Evolutionary conservation across 768 basidiomycete genomes (phyloP), one percentile per base, ranked within the genome.

Genomic region (Ephemerocybe angulata): DNA sequence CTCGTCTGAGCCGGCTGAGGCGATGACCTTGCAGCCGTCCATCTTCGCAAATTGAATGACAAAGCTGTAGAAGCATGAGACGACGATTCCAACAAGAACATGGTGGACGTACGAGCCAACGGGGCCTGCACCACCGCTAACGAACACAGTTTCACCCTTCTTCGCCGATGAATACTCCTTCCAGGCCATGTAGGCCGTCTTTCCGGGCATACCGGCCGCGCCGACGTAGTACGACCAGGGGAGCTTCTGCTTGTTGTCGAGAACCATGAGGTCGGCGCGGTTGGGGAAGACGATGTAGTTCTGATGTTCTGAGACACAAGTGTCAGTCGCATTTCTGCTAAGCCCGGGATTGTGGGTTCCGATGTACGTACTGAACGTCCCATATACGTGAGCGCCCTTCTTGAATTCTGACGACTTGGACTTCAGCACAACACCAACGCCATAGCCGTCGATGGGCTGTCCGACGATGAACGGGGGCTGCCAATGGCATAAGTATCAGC

Each of bases 141-240:
- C 62, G 51, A 70, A 71, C 0, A 62, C 64, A 1, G 60, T 62
- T 22, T 67, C 64, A 0, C 67, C 66, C 65, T 66, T 62, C 55
- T 71, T 68, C 1, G 67, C 64, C 7, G 63, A 42, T 0, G 70
- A 60, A 41, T 61, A 66, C 42, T 62, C 63, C 52, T 64, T 64
- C 65, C 68, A 73, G 1, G 60, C 72, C 28, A 60, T 47, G 37
- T 64, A 73, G 2, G 66, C 70, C 7, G 72, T 73, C 46, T 67
- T 52, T 59, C 62, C 60, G 40, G 60, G 50, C 60, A 62, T 76
- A n/a, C 78, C 76, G 1, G 68, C 64, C 0, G 70, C 68, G 4
- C 78, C 76, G 37, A 77, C 60, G 57, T 67, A 75, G 3, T 56
- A 60, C 0, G 68, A 66, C 76, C 75, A 79, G 8, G 78, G 75